Percentiles rank a stretch among this genome's conserved stretches.
Evolutionary conservation across 352 stramenopile species (phyloP).

Genomic region (Peronospora destructor): DNA sequence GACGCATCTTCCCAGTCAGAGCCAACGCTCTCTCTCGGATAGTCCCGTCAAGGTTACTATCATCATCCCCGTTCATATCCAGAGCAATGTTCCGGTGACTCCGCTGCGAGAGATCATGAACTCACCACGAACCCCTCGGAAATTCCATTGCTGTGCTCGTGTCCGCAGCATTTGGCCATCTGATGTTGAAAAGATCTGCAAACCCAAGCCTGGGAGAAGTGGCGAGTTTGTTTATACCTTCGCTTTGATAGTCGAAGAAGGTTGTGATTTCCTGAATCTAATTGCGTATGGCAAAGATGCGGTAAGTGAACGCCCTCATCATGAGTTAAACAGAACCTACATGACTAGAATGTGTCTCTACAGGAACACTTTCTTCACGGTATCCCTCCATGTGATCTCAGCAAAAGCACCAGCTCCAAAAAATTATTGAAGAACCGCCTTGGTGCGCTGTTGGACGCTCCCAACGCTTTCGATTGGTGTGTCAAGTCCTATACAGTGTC

Average conservation of each 20-base stretch:
- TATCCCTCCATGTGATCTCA: slow-evolving; percentile 61
- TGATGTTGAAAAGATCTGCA: slow-evolving; percentile 44
- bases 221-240: slow-evolving; percentile 63
- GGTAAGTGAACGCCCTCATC: slow-evolving; percentile 28
- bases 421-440: slow-evolving; percentile 46
- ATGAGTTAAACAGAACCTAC: background rate
- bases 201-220: slow-evolving; percentile 23
- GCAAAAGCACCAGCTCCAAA: slow-evolving; percentile 42
- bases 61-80: slow-evolving; percentile 42
- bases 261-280: slow-evolving; percentile 40
- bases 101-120: slow-evolving; percentile 30
- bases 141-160: slow-evolving; percentile 56
- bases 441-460: slow-evolving; percentile 22
- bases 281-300: slow-evolving; percentile 68
- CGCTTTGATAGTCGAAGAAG: slow-evolving; percentile 47
- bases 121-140: slow-evolving; percentile 36
- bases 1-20: background rate
- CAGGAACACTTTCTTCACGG: slow-evolving; percentile 68
- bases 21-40: background rate
- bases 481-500: slow-evolving; percentile 58
- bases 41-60: slow-evolving; percentile 18
- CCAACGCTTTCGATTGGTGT: slow-evolving; percentile 43
- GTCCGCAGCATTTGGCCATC: slow-evolving; percentile 42
- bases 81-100: slow-evolving; percentile 40
- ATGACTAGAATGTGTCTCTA: slow-evolving; percentile 1